phyloP scores from a whole-genome alignment of 2,329 filamentous ascomycete genomes.

The Ophiosphaerella herpotricha region DNA sequence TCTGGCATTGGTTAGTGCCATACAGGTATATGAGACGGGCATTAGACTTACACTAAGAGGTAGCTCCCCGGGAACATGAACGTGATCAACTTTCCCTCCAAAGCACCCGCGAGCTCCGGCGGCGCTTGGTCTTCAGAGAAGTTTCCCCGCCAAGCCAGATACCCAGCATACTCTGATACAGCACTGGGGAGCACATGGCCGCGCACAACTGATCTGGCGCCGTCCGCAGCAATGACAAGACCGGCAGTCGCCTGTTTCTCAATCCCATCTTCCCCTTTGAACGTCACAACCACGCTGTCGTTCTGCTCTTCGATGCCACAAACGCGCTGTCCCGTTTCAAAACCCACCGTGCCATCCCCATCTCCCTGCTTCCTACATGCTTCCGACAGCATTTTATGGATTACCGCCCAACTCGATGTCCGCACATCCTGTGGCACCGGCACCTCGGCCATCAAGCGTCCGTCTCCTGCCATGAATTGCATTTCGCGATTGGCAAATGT shows the following conservation, averaged over 20 bases:
- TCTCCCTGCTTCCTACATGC: conserved; percentile 9
- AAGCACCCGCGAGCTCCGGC: conserved; percentile 5
- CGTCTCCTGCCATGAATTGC: conserved; percentile 17
- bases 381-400: conserved; percentile 13
- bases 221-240: conserved; percentile 25
- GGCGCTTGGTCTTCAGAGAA: conserved; percentile 11
- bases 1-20: conserved; percentile 1
- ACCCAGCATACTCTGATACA: conserved; percentile 19
- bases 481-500: conserved; percentile 9
- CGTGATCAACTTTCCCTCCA: conserved; percentile 11
- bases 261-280: background rate
- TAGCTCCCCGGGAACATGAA: background rate
- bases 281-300: conserved; percentile 3
- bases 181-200: conserved; percentile 12
- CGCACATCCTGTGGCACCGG: conserved; percentile 7
- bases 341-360: conserved; percentile 1
- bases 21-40: too few relatives aligned
- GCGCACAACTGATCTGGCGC: conserved; percentile 17
- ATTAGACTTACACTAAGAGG: background rate
- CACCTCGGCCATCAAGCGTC: conserved; percentile 2
- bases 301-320: conserved; percentile 6
- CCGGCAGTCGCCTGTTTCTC: conserved; percentile 4
- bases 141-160: conserved; percentile 23
- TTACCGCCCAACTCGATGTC: conserved; percentile 20
- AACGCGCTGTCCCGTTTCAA: conserved; percentile 8